phyloP scores from a whole-genome alignment of 441 rosid species.

The Populus trichocarpa region DNA sequence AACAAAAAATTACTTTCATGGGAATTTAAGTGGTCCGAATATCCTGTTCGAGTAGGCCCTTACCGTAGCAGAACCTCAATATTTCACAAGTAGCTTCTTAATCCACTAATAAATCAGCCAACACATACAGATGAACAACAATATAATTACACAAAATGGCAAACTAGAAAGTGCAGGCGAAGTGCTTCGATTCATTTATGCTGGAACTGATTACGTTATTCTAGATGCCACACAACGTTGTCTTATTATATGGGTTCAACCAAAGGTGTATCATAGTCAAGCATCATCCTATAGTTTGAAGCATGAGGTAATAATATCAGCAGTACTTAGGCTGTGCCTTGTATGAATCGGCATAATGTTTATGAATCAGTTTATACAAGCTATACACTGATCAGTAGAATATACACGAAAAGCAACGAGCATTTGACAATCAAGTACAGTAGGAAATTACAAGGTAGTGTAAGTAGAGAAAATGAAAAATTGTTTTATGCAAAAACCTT shows the following conservation, averaged over 20 bases:
- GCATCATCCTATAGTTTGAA: not conserved
- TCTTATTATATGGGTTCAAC: not conserved
- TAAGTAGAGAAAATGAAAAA: constrained; percentile 6
- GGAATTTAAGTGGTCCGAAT: too few relatives aligned
- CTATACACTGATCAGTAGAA: constrained; percentile 12
- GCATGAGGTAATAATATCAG: not conserved
- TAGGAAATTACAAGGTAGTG: constrained; percentile 9
- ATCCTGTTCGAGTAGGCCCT: too few relatives aligned
- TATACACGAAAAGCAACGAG: not conserved
- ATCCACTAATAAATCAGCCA: not conserved
- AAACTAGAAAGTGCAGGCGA: not conserved
- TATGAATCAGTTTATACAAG: constrained; percentile 5
- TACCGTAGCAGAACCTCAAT: not conserved
- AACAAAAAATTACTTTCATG: too few relatives aligned
- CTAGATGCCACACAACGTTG: not conserved
- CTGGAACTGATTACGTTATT: not conserved
- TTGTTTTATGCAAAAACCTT: constrained; percentile 9
- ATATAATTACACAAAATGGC: not conserved
- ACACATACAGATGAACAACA: not conserved
- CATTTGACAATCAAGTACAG: not conserved
- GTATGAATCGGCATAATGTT: not conserved
- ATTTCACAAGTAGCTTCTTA: not conserved
- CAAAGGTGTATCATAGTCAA: not conserved
- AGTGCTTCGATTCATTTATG: not conserved
- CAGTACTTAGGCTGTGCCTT: not conserved